Base-by-base conservation (phyloP, 805 yeast genomes). In the Suhomyces kilbournensis region DNA sequence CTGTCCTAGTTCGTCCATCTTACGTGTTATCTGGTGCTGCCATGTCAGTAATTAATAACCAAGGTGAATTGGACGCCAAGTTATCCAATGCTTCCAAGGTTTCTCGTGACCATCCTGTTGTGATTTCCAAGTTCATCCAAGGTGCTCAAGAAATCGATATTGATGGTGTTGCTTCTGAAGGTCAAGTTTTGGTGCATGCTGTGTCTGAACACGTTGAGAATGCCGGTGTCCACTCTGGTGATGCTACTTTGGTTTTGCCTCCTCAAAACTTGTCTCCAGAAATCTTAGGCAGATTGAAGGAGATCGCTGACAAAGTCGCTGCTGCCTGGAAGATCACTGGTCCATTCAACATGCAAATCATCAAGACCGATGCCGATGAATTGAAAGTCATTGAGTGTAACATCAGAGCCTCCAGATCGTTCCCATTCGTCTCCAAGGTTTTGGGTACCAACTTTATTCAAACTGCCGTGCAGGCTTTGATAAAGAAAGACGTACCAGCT, bases 211-310 rank as follows among this genome's bases (percentile, higher is more conserved):
- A 93, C 71, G 96, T 92, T 65, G 99, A 93, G 76, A 91, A 92
- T 65, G 99, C 99, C 8, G 99, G 99, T 79, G 88, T 94, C 53
- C 99, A 93, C 76, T 92, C 97, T 48, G 99, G 99, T 72, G 99
- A 93, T 74, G 99, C 99, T 50, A 91, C 98, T 28, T 82, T 93
- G 65, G 85, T 93, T 48, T 80, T 94, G 54, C 99, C 99, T 54
- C 98, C 99, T 25, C 96, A 86, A 70, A 75, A 78, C 54, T 77
- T 94, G 56, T 83, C 85, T 44, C 84, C 85, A 46, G 77, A 73
- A 15, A 79, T 85, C 49, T 77, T 92, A 80, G 73, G 63, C 23
- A 82, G 97, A 67, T 78, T 93, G 61, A 90, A 89, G 74, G 90
- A 80, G 47, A 91, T 91, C 63, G 92, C 98, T 52, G 93, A 86